Base-by-base conservation (phyloP, 768 basidiomycete genomes). In the Rhodotorula babjevae region DNA sequence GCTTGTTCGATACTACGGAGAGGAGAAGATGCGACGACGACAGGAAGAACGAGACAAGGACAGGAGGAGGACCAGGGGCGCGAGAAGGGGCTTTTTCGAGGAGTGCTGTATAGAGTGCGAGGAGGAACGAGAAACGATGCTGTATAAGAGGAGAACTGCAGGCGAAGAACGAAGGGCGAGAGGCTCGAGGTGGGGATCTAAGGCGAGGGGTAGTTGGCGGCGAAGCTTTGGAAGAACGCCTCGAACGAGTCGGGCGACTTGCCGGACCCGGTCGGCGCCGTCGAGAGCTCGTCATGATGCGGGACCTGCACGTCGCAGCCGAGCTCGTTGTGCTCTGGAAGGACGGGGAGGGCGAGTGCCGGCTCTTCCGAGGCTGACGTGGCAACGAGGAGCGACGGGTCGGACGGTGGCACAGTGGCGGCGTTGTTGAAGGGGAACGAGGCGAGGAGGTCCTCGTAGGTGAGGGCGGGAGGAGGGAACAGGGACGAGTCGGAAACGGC, bases 401-500 rank as follows among this genome's bases (percentile, higher is more conserved):
- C 50, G 25, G 27, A 12, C 25, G 50, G 44, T 11, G 44, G 14
- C 44, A 11, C 5, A 11, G 14, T 15, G 44, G 18, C 18, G 8
- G 18, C 14, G 6, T 18, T 25, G 7, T 6, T 7, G 44, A 46
- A 12, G 2, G 60, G 42, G 14, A 47, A 9, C 29, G 42, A 46
- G n/a, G 61, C 31, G 47, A 62, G 31, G 47, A 62, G 18, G 29
- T 62, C 61, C n/a, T 62, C 61, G 61, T 50, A 62, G 9, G 57
- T 58, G 9, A 55, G 33, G 16, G 33, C 36, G 4, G 21, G 47
- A 11, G 49, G 9, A 9, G 33, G 50, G 10, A 16, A 36, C 3
- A 57, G 56, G 3, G 50, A 27, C 50, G 50, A 21, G 9, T 52
- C 23, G 23, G 50, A 10, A 2, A 52, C 50, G 25, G 12, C 12